These are phyloP conservation scores for Ilex aquifolium DNA, from an alignment of 257 asterid genomes.

Conservation along the genomic window DNA sequence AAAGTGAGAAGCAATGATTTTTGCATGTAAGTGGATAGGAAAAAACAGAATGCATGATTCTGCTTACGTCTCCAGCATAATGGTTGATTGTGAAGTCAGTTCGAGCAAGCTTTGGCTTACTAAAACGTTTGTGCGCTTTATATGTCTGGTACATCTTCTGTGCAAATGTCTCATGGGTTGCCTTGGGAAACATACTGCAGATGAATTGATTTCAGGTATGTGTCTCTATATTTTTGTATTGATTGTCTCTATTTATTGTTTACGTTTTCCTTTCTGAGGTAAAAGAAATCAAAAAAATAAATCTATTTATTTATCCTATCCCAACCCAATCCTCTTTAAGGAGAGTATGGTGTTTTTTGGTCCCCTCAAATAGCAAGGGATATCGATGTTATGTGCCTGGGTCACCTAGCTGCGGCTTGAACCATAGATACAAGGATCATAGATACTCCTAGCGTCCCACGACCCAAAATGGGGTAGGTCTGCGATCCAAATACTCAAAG, in stretches of 20 bases:
- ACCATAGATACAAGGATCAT: too few relatives aligned
- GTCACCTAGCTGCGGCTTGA: too few relatives aligned
- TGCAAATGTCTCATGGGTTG: constrained; percentile 94
- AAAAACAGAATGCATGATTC: neutral
- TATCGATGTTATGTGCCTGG: too few relatives aligned
- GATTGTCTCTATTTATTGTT: neutral
- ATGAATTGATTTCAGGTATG: constrained; percentile 5
- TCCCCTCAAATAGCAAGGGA: too few relatives aligned
- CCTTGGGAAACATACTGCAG: constrained; percentile 93
- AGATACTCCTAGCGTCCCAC: too few relatives aligned
- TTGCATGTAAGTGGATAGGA: constrained; percentile 13
- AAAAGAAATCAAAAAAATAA: too few relatives aligned
- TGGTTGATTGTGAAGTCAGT: constrained; percentile 86
- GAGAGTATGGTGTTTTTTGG: too few relatives aligned
- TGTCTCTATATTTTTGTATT: neutral
- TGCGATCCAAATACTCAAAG: too few relatives aligned
- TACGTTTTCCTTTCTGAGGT: constrained; percentile 5
- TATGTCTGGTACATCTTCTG: constrained; percentile 97
- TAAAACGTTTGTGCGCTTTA: constrained; percentile 80
- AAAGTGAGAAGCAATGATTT: constrained; percentile 13
- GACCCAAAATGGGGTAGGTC: too few relatives aligned
- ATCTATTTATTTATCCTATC: too few relatives aligned
- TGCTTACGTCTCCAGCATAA: constrained; percentile 93
- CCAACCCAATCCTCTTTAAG: too few relatives aligned
- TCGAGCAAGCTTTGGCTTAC: constrained; percentile 88